phyloP scores from a whole-genome alignment of 345 rosid species.

The Boechera divaricarpa region DNA sequence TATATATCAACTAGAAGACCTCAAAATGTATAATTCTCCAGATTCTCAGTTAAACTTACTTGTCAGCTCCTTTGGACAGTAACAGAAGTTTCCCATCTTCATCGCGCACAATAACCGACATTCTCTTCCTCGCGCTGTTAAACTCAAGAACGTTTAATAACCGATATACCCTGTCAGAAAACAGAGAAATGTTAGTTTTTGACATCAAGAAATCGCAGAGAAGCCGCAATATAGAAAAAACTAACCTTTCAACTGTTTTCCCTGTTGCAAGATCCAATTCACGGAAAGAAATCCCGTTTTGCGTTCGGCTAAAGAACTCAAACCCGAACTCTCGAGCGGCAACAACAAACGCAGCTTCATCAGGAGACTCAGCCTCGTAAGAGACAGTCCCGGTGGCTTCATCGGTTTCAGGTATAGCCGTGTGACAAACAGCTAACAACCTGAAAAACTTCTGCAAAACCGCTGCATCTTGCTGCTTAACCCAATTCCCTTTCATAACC shows the following conservation, averaged over 20 bases:
- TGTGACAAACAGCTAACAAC: constrained; percentile 87
- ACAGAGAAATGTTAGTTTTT: constrained; percentile 45
- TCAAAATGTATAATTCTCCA: constrained; percentile 25
- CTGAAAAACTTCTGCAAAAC: constrained; percentile 69
- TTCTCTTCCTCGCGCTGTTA: constrained; percentile 62
- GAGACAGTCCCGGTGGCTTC: constrained; percentile 70
- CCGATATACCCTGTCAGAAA: constrained; percentile 61
- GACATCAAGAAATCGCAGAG: constrained; percentile 40
- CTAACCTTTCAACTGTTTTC: constrained; percentile 60
- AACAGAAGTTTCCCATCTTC: constrained; percentile 78
- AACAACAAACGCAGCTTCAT: constrained; percentile 94
- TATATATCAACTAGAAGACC: constrained; percentile 23
- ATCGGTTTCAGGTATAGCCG: constrained; percentile 89
- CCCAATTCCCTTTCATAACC: constrained; percentile 76
- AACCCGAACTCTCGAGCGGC: constrained; percentile 95
- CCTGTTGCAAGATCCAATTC: constrained; percentile 72
- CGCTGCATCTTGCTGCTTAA: constrained; percentile 56
- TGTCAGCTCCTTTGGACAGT: constrained; percentile 96
- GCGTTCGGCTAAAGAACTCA: constrained; percentile 82
- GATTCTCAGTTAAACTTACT: constrained; percentile 54
- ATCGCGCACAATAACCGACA: constrained; percentile 84
- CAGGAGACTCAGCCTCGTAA: constrained; percentile 98
- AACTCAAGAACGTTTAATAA: constrained; percentile 81
- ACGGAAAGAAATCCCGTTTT: constrained; percentile 64
- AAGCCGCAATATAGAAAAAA: background rate